phyloP scores from a whole-genome alignment of 2,329 filamentous ascomycete species.

The Colletotrichum abscissum region DNA sequence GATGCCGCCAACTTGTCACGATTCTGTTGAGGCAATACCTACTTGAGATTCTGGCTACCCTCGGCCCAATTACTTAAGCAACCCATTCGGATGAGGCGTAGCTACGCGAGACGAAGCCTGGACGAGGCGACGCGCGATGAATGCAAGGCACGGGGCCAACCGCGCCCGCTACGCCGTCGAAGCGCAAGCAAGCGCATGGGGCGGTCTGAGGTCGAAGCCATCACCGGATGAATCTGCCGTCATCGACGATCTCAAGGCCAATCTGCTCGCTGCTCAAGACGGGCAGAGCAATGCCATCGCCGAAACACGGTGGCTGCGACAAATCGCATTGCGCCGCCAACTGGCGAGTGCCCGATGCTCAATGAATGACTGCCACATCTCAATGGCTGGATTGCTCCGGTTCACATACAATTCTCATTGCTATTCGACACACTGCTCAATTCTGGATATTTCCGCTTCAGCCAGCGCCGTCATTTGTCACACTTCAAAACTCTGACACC shows the following conservation, averaged over 20 bases:
- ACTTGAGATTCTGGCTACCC: slow-evolving; percentile 8
- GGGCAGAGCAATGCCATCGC: slow-evolving; percentile 11
- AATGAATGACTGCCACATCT: not conserved
- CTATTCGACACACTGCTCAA: not conserved
- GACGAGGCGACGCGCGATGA: slow-evolving; percentile 23
- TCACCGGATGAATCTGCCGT: slow-evolving; percentile 30
- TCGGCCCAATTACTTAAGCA: slow-evolving; percentile 28
- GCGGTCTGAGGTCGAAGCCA: slow-evolving; percentile 25
- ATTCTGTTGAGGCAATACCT: slow-evolving; percentile 17
- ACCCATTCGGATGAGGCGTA: slow-evolving; percentile 22
- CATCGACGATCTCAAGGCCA: slow-evolving; percentile 27
- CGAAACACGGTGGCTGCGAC: slow-evolving; percentile 17
- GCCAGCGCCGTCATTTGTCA: not conserved
- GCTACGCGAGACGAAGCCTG: slow-evolving; percentile 22
- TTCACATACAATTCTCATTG: not conserved
- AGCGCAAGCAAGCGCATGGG: slow-evolving; percentile 21
- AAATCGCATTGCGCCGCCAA: slow-evolving; percentile 5
- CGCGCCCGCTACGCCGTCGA: slow-evolving; percentile 27
- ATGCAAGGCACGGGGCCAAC: slow-evolving; percentile 31
- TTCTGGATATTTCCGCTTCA: not conserved
- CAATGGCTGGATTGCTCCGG: not conserved
- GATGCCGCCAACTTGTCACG: slow-evolving; percentile 15
- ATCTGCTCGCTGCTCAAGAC: slow-evolving; percentile 4
- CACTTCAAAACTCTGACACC: slow-evolving; percentile 22
- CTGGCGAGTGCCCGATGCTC: not conserved